Conservation (phyloP, 73 alveolate genomes). For the Stentor coeruleus region DNA sequence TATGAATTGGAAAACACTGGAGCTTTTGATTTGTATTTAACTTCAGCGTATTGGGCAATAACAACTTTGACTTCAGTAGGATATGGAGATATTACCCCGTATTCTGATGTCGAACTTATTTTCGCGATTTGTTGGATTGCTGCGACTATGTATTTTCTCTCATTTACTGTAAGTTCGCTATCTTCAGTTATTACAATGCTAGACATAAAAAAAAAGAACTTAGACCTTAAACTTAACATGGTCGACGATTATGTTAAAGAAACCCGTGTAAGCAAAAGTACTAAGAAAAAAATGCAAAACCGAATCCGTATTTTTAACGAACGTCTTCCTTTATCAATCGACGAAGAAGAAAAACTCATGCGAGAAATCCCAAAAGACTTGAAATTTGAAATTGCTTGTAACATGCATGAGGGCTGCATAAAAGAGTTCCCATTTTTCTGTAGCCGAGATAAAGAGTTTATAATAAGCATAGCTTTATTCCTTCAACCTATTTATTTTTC, state of each 20-base stretch:
- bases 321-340: not conserved
- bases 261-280: not conserved
- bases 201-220: not conserved
- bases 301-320: not conserved
- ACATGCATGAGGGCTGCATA: not conserved
- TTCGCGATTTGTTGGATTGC: not conserved
- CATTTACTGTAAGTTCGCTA: not conserved
- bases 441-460: not conserved
- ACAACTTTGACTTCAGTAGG: conserved; percentile 24
- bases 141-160: not conserved
- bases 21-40: not conserved
- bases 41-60: conserved; percentile 1
- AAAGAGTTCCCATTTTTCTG: not conserved
- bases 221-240: conserved; percentile 15
- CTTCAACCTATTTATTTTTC: not conserved
- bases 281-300: conserved; percentile 4
- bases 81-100: conserved; percentile 27
- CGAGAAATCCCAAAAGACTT: conserved; percentile 3
- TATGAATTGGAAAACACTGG: not conserved
- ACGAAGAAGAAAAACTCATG: not conserved
- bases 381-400: conserved; percentile 8
- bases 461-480: not conserved
- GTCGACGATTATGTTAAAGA: conserved; percentile 8
- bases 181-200: not conserved
- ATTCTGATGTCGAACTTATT: not conserved